These are phyloP conservation scores for Globisporangium camurandrum DNA, from an alignment of 352 stramenopile species.

Conservation along the genomic window DNA sequence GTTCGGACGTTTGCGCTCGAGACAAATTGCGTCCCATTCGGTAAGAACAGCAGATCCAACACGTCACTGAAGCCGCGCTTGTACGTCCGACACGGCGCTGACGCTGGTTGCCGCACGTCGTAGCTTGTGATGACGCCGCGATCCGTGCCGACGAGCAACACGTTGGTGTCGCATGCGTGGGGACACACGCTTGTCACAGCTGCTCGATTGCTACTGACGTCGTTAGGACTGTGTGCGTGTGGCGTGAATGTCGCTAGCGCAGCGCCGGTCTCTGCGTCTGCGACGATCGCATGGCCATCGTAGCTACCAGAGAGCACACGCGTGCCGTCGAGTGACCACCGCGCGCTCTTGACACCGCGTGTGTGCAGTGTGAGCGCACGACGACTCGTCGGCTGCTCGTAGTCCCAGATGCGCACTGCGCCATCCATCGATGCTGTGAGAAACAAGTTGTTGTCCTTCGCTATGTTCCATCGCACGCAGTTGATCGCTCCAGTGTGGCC, in stretches of 20 bases:
- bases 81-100: slow-evolving; percentile 4
- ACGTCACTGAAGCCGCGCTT: slow-evolving; percentile 32
- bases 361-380: slow-evolving; percentile 20
- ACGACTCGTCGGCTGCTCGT: slow-evolving; percentile 6
- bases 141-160: slow-evolving; percentile 27
- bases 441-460: slow-evolving; percentile 20
- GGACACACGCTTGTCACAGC: slow-evolving; percentile 22
- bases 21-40: slow-evolving; percentile 25
- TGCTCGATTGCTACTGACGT: neutral
- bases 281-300: slow-evolving; percentile 21
- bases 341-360: slow-evolving; percentile 39
- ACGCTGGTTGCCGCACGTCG: slow-evolving; percentile 21
- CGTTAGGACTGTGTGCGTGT: neutral
- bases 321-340: slow-evolving; percentile 42
- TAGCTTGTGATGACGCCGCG: slow-evolving; percentile 25
- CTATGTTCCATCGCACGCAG: slow-evolving; percentile 36
- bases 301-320: slow-evolving; percentile 36
- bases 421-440: slow-evolving; percentile 58
- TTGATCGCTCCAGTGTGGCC: slow-evolving; percentile 25
- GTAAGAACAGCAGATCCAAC: slow-evolving; percentile 50
- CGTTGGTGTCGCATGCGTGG: slow-evolving; percentile 20
- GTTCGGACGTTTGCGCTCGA: slow-evolving; percentile 33
- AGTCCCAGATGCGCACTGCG: slow-evolving; percentile 39
- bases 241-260: slow-evolving; percentile 6
- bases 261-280: slow-evolving; percentile 25